Conservation (phyloP, 2,329 filamentous ascomycete genomes). For the Ascochyta rabiei region DNA sequence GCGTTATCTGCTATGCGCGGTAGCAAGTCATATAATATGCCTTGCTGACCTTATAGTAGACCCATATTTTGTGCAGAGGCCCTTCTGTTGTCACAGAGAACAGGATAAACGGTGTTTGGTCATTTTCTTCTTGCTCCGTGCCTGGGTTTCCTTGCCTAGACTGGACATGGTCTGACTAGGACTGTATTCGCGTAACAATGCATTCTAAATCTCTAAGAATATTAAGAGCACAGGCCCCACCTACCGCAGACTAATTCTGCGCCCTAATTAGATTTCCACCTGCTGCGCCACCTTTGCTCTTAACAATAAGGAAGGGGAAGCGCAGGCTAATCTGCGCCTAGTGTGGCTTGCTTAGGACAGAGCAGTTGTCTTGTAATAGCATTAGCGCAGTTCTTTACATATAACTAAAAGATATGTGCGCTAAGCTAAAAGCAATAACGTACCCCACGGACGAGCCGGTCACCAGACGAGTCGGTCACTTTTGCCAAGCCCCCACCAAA, state of each 20-base stretch:
- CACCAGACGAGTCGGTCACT: too few species aligned
- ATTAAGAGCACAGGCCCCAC: constrained; percentile 10
- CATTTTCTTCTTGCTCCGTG: background rate
- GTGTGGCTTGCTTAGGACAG: constrained; percentile 3
- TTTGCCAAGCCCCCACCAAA: too few species aligned
- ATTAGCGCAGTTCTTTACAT: background rate
- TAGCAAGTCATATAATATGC: constrained; percentile 13
- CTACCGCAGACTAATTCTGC: constrained; percentile 11
- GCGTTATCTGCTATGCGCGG: constrained; percentile 8
- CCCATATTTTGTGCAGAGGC: constrained; percentile 18
- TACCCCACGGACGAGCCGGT: too few species aligned
- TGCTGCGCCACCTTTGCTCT: constrained; percentile 1
- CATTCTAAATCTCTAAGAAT: constrained; percentile 9
- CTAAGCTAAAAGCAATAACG: background rate
- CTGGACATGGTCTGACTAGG: background rate
- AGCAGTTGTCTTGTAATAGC: background rate
- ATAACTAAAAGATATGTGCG: background rate
- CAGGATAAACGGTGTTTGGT: constrained; percentile 3
- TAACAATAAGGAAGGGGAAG: constrained; percentile 6
- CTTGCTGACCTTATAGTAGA: constrained; percentile 8
- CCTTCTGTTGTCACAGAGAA: constrained; percentile 19
- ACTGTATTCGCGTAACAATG: background rate
- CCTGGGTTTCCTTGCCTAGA: background rate
- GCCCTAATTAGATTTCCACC: background rate
- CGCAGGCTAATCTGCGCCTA: constrained; percentile 3